Conservation (phyloP, 179 eudicot genomes). For the Camellia oleifera region DNA sequence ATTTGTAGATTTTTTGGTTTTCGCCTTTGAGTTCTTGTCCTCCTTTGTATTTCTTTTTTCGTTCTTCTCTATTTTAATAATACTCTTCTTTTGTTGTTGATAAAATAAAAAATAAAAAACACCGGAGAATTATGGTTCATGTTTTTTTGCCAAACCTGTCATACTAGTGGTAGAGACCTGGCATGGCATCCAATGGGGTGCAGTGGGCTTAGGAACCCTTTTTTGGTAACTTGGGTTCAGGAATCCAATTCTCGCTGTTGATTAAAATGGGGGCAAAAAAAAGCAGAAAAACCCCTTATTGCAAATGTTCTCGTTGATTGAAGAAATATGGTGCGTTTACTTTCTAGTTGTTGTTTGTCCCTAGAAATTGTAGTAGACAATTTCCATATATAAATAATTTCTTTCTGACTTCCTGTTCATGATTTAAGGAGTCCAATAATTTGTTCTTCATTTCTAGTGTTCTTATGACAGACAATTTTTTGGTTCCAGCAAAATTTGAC, state of each 20-base stretch:
- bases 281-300: background rate
- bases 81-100: no score
- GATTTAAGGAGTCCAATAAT: background rate
- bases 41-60: no score
- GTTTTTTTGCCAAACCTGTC: background rate
- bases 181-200: background rate
- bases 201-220: background rate
- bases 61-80: no score
- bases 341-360: background rate
- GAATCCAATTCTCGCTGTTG: background rate
- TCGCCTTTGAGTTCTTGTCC: no score
- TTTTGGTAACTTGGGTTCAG: no score
- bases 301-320: background rate
- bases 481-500: background rate
- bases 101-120: no score
- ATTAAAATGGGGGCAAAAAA: background rate
- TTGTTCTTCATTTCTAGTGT: background rate
- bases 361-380: background rate
- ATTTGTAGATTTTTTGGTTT: no score
- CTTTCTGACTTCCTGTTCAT: background rate
- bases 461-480: background rate
- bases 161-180: background rate
- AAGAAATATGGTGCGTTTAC: background rate
- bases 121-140: background rate
- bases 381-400: background rate